Evolutionary conservation across 1,284 basidiomycete genomes (phyloP).

Genomic region (Thelephora terrestris): DNA sequence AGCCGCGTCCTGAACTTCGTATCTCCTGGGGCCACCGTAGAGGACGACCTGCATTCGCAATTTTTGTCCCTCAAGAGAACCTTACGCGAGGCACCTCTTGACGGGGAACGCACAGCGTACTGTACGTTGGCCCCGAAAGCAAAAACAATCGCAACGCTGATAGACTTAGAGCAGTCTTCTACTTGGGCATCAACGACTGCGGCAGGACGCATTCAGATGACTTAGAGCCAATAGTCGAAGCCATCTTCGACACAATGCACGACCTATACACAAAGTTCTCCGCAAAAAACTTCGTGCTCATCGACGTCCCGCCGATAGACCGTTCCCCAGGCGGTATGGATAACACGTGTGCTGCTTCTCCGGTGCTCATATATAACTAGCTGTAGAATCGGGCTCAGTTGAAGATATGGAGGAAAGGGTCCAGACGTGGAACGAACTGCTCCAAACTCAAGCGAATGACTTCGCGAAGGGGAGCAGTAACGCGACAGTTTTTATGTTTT

Average conservation of each 20-base stretch:
- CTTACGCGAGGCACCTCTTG: neutral
- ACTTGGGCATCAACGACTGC: constrained; percentile 18
- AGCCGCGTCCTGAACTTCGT: constrained; percentile 10
- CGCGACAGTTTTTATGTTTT: constrained; percentile 23
- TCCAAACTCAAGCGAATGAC: constrained; percentile 13
- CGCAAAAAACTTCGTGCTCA: constrained; percentile 17
- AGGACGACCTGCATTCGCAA: constrained; percentile 13
- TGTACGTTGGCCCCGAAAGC: constrained; percentile 1
- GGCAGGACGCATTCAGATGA: constrained; percentile 12
- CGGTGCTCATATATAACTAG: too few relatives aligned
- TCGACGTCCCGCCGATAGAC: constrained; percentile 18
- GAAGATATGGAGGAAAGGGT: constrained; percentile 15
- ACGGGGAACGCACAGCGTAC: constrained; percentile 7
- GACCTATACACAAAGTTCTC: constrained; percentile 18
- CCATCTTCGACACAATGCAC: constrained; percentile 12
- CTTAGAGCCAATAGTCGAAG: constrained; percentile 12
- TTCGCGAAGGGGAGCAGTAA: constrained; percentile 15
- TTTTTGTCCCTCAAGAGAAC: constrained; percentile 3
- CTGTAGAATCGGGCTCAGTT: too few relatives aligned
- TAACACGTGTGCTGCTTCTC: neutral
- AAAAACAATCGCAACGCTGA: neutral
- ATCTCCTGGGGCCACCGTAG: constrained; percentile 11
- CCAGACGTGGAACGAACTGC: constrained; percentile 21
- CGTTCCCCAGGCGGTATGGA: constrained; percentile 15
- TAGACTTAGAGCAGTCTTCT: constrained; percentile 10